These are phyloP conservation scores for Westerdykella ornata DNA, from an alignment of 2,329 filamentous ascomycete genomes.

Conservation along the genomic window DNA sequence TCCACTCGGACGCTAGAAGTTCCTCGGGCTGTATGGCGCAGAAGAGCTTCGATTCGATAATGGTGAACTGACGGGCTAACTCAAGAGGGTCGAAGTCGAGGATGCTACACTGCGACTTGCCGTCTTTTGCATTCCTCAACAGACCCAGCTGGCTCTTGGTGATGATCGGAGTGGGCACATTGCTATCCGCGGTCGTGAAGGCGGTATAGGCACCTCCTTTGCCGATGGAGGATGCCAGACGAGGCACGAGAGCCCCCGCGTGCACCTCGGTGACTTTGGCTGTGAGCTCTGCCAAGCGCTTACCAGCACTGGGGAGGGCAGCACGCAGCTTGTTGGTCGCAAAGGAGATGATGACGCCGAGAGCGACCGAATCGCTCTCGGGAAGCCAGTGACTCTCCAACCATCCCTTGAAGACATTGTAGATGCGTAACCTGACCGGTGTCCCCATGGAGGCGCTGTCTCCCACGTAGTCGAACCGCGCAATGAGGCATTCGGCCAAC, in stretches of 20 bases:
- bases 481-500: constrained; percentile 75
- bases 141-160: constrained; percentile 69
- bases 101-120: constrained; percentile 63
- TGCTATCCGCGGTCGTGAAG: constrained; percentile 63
- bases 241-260: constrained; percentile 66
- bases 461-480: constrained; percentile 86
- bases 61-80: constrained; percentile 81
- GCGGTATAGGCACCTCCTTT: constrained; percentile 72
- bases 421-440: constrained; percentile 82
- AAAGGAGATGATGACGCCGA: constrained; percentile 72
- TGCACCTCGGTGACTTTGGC: constrained; percentile 69
- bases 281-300: constrained; percentile 71
- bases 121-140: constrained; percentile 67
- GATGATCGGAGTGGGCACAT: constrained; percentile 62
- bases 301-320: constrained; percentile 68
- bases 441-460: constrained; percentile 67
- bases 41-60: constrained; percentile 87
- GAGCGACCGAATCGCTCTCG: constrained; percentile 67
- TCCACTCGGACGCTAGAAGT: constrained; percentile 87
- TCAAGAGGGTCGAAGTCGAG: constrained; percentile 89
- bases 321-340: constrained; percentile 63
- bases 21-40: constrained; percentile 89
- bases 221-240: constrained; percentile 76
- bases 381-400: constrained; percentile 92
- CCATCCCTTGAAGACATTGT: constrained; percentile 97